phyloP scores from a whole-genome alignment of 345 rosid genomes.

The Lenwebbia sp. region DNA sequence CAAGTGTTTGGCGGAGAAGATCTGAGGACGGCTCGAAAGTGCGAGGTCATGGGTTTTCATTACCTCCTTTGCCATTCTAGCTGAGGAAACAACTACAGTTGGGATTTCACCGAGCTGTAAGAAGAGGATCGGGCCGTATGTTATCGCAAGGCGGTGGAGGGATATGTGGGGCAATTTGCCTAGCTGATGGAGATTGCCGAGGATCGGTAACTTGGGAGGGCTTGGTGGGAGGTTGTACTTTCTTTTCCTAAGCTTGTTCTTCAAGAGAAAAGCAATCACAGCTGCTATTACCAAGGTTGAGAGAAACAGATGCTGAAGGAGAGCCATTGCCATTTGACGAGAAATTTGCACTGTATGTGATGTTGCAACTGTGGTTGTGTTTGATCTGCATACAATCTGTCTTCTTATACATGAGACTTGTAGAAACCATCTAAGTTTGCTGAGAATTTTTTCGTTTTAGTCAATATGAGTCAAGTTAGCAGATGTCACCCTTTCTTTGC shows the following conservation, averaged over 20 bases:
- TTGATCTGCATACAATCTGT: background rate
- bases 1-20: conserved; percentile 21
- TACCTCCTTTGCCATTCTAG: conserved; percentile 23
- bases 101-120: conserved; percentile 35
- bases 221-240: conserved; percentile 31
- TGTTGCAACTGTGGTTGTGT: background rate
- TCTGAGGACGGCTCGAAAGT: conserved; percentile 21
- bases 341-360: background rate
- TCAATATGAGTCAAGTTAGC: background rate
- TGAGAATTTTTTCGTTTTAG: background rate
- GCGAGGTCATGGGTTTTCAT: conserved; percentile 35
- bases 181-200: conserved; percentile 43
- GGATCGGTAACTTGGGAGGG: conserved; percentile 27
- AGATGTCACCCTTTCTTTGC: background rate
- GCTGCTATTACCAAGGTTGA: background rate
- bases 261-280: conserved; percentile 5
- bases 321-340: background rate
- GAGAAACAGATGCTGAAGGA: background rate
- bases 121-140: conserved; percentile 27
- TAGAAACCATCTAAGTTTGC: background rate
- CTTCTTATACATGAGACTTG: background rate
- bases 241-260: conserved; percentile 1
- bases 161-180: conserved; percentile 17
- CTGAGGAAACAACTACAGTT: conserved; percentile 30
- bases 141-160: conserved; percentile 12